Conservation (phyloP, 2,329 filamentous ascomycete genomes). For the Beauveria brongniartii region DNA sequence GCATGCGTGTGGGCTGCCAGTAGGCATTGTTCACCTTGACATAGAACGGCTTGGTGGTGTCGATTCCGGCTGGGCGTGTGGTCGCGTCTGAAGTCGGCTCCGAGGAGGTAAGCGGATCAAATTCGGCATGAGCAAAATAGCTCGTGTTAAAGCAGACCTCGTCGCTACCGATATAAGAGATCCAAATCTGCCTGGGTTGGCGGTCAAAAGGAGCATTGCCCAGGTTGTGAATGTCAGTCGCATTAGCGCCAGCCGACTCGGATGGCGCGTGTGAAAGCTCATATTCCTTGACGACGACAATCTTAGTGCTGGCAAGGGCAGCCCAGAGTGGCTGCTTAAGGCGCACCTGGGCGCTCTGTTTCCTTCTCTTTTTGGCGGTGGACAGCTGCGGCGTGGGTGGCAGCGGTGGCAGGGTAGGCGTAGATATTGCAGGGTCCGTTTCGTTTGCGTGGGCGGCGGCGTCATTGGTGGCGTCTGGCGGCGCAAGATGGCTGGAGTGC, state of each 20-base stretch:
- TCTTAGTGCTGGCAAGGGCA: conserved; percentile 89
- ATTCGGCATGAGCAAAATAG: conserved; percentile 44
- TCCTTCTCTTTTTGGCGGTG: conserved; percentile 73
- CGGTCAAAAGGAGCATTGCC: conserved; percentile 66
- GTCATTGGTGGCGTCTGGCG: conserved; percentile 21
- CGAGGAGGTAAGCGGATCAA: conserved; percentile 18
- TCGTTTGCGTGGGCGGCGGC: conserved; percentile 1
- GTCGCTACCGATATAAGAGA: conserved; percentile 69
- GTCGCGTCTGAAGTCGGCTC: not conserved
- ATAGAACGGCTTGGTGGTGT: conserved; percentile 67
- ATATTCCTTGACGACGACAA: conserved; percentile 88
- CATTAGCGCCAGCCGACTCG: conserved; percentile 65
- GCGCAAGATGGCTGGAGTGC: conserved; percentile 27
- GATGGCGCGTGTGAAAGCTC: conserved; percentile 71
- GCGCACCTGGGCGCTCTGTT: conserved; percentile 84
- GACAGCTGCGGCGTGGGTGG: conserved; percentile 34
- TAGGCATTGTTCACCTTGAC: conserved; percentile 70
- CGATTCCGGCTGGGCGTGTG: conserved; percentile 42
- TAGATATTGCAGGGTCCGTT: not conserved
- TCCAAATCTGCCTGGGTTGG: conserved; percentile 68
- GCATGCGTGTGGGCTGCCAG: conserved; percentile 72
- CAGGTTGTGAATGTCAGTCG: conserved; percentile 69
- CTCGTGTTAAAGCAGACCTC: conserved; percentile 71
- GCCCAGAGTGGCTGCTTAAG: conserved; percentile 91
- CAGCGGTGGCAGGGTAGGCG: conserved; percentile 7